Conservation (phyloP, 306 rosid species). For the Rubus idaeus region DNA sequence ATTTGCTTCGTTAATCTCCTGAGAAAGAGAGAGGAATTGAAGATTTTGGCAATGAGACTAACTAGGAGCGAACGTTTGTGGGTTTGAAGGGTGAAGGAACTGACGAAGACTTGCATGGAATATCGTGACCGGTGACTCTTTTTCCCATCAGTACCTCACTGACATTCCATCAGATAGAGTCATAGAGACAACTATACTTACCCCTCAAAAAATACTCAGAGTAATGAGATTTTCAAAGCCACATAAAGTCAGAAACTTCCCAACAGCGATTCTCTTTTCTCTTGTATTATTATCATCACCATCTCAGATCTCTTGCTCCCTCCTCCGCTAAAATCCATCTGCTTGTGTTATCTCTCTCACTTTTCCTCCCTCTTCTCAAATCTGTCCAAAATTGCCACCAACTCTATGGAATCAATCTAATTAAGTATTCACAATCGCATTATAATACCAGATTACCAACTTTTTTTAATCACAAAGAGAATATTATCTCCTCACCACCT, state of each 20-base stretch:
- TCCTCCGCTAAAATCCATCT: conserved; percentile 43
- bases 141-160: conserved; percentile 61
- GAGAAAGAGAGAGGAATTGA: not conserved
- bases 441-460: conserved; percentile 31
- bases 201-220: conserved; percentile 34
- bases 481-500: conserved; percentile 52
- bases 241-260: conserved; percentile 78
- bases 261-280: conserved; percentile 94
- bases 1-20: not conserved
- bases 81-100: conserved; percentile 42
- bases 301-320: conserved; percentile 41
- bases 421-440: conserved; percentile 36
- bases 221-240: conserved; percentile 53
- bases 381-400: conserved; percentile 89
- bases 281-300: conserved; percentile 52
- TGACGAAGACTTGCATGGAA: conserved; percentile 58
- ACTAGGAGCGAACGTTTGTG: conserved; percentile 19
- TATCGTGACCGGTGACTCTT: conserved; percentile 42
- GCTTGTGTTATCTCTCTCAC: conserved; percentile 46
- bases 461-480: conserved; percentile 40
- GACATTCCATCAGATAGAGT: conserved; percentile 63
- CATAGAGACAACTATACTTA: conserved; percentile 41
- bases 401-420: conserved; percentile 67
- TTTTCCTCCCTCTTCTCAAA: conserved; percentile 38
- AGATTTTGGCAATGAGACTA: conserved; percentile 29